Base-by-base conservation (phyloP, 1,284 basidiomycete genomes). In the Malassezia dermatis region DNA sequence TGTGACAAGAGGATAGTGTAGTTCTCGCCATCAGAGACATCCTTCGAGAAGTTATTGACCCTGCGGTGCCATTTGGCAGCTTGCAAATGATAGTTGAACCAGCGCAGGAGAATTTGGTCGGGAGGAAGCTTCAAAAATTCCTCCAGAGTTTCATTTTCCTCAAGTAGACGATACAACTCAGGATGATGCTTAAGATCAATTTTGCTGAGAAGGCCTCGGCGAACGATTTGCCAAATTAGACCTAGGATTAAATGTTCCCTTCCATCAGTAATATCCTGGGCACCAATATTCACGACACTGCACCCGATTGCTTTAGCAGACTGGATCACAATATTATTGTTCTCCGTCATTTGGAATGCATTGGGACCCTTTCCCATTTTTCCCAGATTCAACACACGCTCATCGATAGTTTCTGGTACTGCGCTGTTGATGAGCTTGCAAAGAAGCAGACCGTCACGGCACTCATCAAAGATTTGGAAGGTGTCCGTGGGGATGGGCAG, bases 301-400 rank as follows among this genome's bases (percentile, higher is more conserved):
- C 94, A 95, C 32, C 93, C 93, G 64, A 98, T 96, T 76, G 88
- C 93, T 77, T 95, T 93, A 40, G 93, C 84, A 30, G 94, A 98
- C 10, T 88, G 87, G 77, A 98, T 95, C 74, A 98, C 93, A 67
- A 98, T 93, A 78, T 96, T 98, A 80, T 98, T 96, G 80, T 98
- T 98, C 77, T 98, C 93, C 0, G 93, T 96, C 76, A 95, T 95
- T 74, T 96, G 90, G 83, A 98, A 98, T 89, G 95, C 56, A 91
- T 82, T 19, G 83, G 83, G 66, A 61, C 72, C 72, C 63, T 78
- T 78, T 40, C 76, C 77, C 15, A 58, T 73, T 23, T 75, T 72
- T 48, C 66, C 70, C 35, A 63, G 59, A 80, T 98, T 98, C 65
- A 98, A 80, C 4, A 96, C 93, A 81, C 93, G 91, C 66, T 85